phyloP scores from a whole-genome alignment of 768 basidiomycete species.

The Pleurotus ostreatus region DNA sequence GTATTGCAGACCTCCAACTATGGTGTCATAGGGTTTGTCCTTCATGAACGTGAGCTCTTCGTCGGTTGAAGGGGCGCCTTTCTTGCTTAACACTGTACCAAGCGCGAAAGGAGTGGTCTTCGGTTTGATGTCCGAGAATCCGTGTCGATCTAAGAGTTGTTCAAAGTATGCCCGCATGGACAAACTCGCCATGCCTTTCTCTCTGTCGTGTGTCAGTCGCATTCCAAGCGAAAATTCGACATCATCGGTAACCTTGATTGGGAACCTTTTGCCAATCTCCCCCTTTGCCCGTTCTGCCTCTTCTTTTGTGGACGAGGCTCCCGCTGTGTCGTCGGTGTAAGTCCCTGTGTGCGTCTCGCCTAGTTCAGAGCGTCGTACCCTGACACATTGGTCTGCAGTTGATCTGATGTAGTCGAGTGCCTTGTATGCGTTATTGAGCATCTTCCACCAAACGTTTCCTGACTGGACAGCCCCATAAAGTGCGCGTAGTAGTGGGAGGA shows the following conservation, averaged over 20 bases:
- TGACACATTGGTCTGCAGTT: constrained; percentile 10
- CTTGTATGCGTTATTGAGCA: constrained; percentile 2
- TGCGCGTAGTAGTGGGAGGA: not conserved
- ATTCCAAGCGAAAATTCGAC: constrained; percentile 9
- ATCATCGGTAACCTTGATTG: constrained; percentile 1
- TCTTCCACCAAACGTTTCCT: constrained; percentile 10
- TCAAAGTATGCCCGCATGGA: constrained; percentile 9
- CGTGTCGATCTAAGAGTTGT: constrained; percentile 8
- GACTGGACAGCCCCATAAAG: constrained; percentile 15
- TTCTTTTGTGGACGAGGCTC: constrained; percentile 1
- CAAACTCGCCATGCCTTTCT: not conserved
- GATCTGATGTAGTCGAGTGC: constrained; percentile 7
- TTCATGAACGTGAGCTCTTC: constrained; percentile 5
- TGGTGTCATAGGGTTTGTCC: constrained; percentile 8
- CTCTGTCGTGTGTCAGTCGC: constrained; percentile 6
- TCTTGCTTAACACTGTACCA: constrained; percentile 2
- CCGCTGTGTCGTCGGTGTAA: constrained; percentile 9
- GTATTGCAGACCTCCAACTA: constrained; percentile 5
- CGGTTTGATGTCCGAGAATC: constrained; percentile 6
- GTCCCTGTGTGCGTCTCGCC: constrained; percentile 10
- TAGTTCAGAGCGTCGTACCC: not conserved
- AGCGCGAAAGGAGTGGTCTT: constrained; percentile 11
- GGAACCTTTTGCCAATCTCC: constrained; percentile 1
- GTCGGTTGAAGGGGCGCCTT: not conserved
- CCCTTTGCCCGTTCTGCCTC: constrained; percentile 4